These are phyloP conservation scores for Skeletonema marinoi DNA, from an alignment of 108 stramenopile species.

Conservation along the genomic window DNA sequence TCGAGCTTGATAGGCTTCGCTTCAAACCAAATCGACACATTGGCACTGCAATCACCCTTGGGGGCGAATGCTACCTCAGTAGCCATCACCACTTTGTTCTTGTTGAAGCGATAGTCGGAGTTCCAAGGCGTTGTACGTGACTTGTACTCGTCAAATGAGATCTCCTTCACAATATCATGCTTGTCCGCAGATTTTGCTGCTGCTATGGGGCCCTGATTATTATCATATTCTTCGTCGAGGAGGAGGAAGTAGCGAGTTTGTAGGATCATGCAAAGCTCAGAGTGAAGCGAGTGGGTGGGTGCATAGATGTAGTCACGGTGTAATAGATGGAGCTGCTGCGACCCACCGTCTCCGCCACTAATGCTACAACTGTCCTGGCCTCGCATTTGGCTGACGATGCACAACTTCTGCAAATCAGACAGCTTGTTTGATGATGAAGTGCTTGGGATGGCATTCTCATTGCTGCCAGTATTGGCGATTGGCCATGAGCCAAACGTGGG, in stretches of 20 bases:
- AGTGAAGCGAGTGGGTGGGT: conserved; percentile 74
- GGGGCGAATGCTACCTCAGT: conserved; percentile 70
- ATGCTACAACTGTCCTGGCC: conserved; percentile 43
- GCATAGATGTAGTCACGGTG: conserved; percentile 59
- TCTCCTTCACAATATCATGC: conserved; percentile 3
- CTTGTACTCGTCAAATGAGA: conserved; percentile 5
- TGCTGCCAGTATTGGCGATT: not conserved
- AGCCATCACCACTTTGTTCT: not conserved
- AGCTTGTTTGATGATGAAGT: conserved; percentile 43
- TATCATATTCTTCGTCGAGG: not conserved
- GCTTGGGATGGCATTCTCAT: not conserved
- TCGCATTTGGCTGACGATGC: conserved; percentile 78
- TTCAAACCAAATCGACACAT: conserved; percentile 80
- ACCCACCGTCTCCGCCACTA: not conserved
- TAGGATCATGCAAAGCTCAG: conserved; percentile 85
- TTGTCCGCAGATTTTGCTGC: not conserved
- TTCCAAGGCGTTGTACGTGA: not conserved
- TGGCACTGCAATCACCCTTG: conserved; percentile 67
- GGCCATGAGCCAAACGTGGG: conserved; percentile 7
- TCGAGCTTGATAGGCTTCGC: conserved; percentile 54
- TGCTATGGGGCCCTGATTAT: not conserved
- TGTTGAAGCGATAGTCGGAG: not conserved
- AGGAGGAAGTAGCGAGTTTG: conserved; percentile 73
- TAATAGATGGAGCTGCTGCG: not conserved
- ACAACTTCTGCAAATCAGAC: conserved; percentile 64